phyloP scores from a whole-genome alignment of 1,284 basidiomycete genomes.

The Austropuccinia psidii region DNA sequence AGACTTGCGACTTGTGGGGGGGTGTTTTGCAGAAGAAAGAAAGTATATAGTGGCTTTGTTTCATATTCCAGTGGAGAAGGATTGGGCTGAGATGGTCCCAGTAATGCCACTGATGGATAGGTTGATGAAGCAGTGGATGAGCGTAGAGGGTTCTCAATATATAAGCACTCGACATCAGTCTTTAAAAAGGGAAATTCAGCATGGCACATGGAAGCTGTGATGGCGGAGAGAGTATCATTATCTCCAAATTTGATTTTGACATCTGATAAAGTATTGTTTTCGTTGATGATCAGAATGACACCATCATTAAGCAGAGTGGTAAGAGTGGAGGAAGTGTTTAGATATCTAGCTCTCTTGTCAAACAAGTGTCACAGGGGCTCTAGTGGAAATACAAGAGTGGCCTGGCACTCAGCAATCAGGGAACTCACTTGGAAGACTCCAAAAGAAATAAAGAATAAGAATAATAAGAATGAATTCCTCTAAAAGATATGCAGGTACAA shows the following conservation, averaged over 20 bases:
- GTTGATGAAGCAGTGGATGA: not conserved
- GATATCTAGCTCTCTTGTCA: slow-evolving; percentile 73
- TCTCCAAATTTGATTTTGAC: slow-evolving; percentile 97
- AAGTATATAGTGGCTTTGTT: not conserved
- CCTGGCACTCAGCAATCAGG: too few species aligned
- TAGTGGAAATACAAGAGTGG: too few species aligned
- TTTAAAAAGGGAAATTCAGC: slow-evolving; percentile 94
- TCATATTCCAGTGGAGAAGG: not conserved
- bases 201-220: slow-evolving; percentile 92
- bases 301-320: slow-evolving; percentile 79
- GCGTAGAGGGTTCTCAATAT: slow-evolving; percentile 75
- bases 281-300: slow-evolving; percentile 88
- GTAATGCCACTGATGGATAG: not conserved
- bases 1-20: slow-evolving; percentile 59
- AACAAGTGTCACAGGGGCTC: too few species aligned
- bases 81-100: not conserved
- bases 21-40: not conserved
- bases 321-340: slow-evolving; percentile 90
- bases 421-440: too few species aligned
- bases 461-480: too few species aligned
- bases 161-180: slow-evolving; percentile 94
- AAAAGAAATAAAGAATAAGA: too few species aligned
- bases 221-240: slow-evolving; percentile 95
- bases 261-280: slow-evolving; percentile 73
- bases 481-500: too few species aligned